Percentiles rank a stretch among this genome's conserved stretches.
These are phyloP conservation scores for Apodospora peruviana DNA, from an alignment of 495 filamentous ascomycete genomes.

Conservation along the genomic window DNA sequence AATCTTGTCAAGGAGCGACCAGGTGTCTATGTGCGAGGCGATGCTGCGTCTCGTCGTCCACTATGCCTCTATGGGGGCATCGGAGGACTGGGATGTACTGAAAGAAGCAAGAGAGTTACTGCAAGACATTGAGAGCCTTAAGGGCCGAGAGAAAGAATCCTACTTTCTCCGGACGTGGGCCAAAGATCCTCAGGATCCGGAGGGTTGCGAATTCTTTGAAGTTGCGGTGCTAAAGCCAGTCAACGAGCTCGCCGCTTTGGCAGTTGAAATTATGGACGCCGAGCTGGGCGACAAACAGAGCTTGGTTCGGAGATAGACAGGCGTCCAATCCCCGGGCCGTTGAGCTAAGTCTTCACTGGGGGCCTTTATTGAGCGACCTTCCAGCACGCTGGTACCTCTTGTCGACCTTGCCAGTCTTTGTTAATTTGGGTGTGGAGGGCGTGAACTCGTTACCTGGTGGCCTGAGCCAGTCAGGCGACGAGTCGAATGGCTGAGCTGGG, in stretches of 20 bases:
- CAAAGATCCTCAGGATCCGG: conserved; percentile 24
- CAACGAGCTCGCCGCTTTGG: conserved; percentile 27
- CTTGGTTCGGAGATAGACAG: conserved; percentile 1
- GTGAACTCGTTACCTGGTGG: neutral
- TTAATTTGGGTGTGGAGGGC: neutral
- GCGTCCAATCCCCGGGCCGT: too few species aligned
- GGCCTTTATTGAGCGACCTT: too few species aligned
- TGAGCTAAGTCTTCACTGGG: too few species aligned
- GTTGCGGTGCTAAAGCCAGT: conserved; percentile 30
- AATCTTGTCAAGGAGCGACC: conserved; percentile 26
- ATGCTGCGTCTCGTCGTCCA: conserved; percentile 29
- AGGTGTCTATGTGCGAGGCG: conserved; percentile 36
- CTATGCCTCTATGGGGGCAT: conserved; percentile 23
- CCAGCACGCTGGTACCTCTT: neutral
- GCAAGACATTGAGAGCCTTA: conserved; percentile 29
- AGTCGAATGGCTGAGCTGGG: conserved; percentile 1
- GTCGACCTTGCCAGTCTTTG: conserved; percentile 8
- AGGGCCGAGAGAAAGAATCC: conserved; percentile 30
- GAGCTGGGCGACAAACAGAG: conserved; percentile 17
- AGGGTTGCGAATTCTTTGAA: conserved; percentile 30
- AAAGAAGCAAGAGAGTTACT: conserved; percentile 30
- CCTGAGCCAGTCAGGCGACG: neutral
- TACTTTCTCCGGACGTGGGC: conserved; percentile 29
- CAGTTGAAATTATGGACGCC: conserved; percentile 27
- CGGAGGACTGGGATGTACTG: conserved; percentile 29